Evolutionary conservation across 192 early-diverging fungal genomes (phyloP).

Genomic region (Gamsiella multidivaricata): DNA sequence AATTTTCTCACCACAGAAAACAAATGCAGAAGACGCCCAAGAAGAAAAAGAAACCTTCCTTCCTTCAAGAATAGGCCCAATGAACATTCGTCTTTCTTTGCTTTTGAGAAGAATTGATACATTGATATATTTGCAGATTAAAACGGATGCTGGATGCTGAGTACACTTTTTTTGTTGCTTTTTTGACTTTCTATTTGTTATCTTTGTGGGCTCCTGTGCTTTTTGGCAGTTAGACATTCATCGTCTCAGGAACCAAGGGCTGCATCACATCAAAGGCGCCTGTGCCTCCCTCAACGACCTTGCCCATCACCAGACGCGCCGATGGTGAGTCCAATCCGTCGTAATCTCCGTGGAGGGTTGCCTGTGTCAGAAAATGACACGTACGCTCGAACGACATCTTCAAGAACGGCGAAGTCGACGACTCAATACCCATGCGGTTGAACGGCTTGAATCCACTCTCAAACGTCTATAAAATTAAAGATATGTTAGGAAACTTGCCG

Average conservation of each 20-base stretch:
- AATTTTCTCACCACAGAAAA: too few species aligned
- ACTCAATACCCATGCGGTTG: conserved; percentile 93
- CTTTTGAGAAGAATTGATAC: too few species aligned
- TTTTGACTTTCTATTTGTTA: background rate
- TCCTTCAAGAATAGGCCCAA: too few species aligned
- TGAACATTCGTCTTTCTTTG: too few species aligned
- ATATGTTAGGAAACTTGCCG: background rate
- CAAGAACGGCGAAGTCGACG: conserved; percentile 92
- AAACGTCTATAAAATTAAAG: conserved; percentile 74
- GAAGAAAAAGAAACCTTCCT: background rate
- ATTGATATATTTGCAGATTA: too few species aligned
- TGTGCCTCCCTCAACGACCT: conserved; percentile 92
- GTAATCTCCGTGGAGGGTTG: conserved; percentile 89
- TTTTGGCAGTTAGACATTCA: conserved; percentile 9
- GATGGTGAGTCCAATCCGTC: conserved; percentile 92
- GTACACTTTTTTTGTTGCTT: too few species aligned
- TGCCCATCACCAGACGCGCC: conserved; percentile 92
- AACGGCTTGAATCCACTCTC: conserved; percentile 99
- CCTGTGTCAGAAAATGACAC: conserved; percentile 92
- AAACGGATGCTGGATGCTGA: background rate
- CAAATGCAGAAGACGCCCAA: too few species aligned
- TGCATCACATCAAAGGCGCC: conserved; percentile 92
- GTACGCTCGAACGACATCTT: conserved; percentile 99
- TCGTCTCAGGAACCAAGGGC: conserved; percentile 53
- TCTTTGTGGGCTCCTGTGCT: background rate